phyloP scores from a whole-genome alignment of 2,329 filamentous ascomycete genomes.

The Trichoderma arundinaceum region DNA sequence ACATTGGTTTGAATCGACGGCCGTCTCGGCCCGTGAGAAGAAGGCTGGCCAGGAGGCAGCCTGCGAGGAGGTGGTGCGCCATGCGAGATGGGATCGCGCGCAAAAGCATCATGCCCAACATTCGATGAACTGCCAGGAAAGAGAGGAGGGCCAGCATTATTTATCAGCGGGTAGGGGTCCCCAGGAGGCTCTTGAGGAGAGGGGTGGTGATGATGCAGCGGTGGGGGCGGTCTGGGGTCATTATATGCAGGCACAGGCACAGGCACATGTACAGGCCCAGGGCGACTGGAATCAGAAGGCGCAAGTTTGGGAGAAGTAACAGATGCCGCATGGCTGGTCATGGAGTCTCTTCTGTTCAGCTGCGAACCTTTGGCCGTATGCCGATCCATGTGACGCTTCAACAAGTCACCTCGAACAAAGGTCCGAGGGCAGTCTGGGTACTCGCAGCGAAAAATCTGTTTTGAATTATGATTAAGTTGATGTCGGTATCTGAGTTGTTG shows the following conservation, averaged over 20 bases:
- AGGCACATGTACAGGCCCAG: slow-evolving; percentile 41
- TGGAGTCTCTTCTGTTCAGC: slow-evolving; percentile 72
- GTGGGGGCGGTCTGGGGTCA: slow-evolving; percentile 45
- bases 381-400: slow-evolving; percentile 81
- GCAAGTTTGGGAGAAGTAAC: slow-evolving; percentile 41
- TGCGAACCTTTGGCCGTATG: slow-evolving; percentile 81
- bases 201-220: slow-evolving; percentile 55
- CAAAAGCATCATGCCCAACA: slow-evolving; percentile 20
- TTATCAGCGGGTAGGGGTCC: slow-evolving; percentile 55
- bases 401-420: slow-evolving; percentile 92
- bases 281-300: slow-evolving; percentile 56
- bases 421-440: slow-evolving; percentile 88
- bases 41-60: slow-evolving; percentile 41
- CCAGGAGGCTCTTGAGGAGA: slow-evolving; percentile 52
- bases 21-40: slow-evolving; percentile 47
- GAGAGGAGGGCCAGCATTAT: slow-evolving; percentile 49
- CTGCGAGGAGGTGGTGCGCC: slow-evolving; percentile 37
- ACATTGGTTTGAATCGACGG: slow-evolving; percentile 55
- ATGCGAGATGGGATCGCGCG: slow-evolving; percentile 13
- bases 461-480: slow-evolving; percentile 93
- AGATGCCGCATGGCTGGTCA: slow-evolving; percentile 45
- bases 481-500: slow-evolving; percentile 70
- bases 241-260: slow-evolving; percentile 37
- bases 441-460: slow-evolving; percentile 93
- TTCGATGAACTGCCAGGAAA: slow-evolving; percentile 37